Percentiles rank a stretch among this genome's conserved stretches.
These are phyloP conservation scores for Paramecium sonneborni DNA, from an alignment of 73 alveolate genomes.

Conservation along the genomic window DNA sequence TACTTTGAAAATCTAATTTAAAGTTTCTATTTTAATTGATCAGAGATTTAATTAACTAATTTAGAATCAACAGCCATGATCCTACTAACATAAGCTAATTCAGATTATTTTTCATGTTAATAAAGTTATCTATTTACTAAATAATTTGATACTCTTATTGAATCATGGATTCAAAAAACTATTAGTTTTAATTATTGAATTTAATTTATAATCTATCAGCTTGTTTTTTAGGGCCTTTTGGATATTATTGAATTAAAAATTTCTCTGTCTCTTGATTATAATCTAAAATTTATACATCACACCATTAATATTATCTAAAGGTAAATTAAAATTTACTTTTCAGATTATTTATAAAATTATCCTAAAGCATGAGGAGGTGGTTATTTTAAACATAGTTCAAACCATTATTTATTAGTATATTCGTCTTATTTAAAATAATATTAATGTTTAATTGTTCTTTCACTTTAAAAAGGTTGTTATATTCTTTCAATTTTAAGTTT, in stretches of 20 bases:
- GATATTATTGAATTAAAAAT: background rate
- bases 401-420: background rate
- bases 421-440: background rate
- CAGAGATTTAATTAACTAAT: background rate
- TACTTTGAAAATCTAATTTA: background rate
- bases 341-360: background rate
- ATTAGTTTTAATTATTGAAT: background rate
- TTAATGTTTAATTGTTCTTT: background rate
- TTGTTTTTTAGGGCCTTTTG: background rate
- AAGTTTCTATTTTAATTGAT: background rate
- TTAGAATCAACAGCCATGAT: background rate
- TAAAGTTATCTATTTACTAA: background rate
- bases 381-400: background rate
- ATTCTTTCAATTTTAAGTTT: background rate
- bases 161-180: background rate
- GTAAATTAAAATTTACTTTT: background rate
- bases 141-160: background rate
- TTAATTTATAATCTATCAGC: background rate
- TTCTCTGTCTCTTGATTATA: background rate
- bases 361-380: background rate
- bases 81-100: background rate
- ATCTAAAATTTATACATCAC: background rate
- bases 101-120: background rate
- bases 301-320: background rate
- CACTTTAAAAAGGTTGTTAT: background rate